phyloP scores from a whole-genome alignment of 2,329 filamentous ascomycete genomes.

The Hypomyces perniciosus region DNA sequence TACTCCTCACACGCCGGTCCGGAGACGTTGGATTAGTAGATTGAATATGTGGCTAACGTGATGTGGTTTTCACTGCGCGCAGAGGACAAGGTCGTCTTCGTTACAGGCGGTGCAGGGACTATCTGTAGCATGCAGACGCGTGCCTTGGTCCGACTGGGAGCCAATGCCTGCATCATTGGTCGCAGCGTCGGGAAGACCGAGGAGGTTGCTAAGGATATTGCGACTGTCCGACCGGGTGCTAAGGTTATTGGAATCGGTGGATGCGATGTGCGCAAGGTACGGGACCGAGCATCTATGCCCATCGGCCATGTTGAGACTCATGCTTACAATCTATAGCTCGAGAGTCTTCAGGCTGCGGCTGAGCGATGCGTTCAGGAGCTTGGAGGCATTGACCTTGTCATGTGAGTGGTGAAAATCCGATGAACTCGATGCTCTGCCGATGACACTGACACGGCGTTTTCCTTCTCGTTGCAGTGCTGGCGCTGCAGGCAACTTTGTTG shows the following conservation, averaged over 20 bases:
- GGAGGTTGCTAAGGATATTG: constrained; percentile 71
- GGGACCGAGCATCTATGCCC: constrained; percentile 12
- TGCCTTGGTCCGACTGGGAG: constrained; percentile 84
- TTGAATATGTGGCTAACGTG: background rate
- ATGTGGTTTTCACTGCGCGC: background rate
- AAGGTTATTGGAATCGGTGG: constrained; percentile 83
- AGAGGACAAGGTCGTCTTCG: constrained; percentile 88
- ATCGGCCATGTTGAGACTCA: background rate
- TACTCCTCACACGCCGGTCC: background rate
- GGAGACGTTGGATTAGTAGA: background rate
- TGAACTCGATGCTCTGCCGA: background rate
- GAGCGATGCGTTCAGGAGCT: constrained; percentile 76
- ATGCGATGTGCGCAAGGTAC: constrained; percentile 67
- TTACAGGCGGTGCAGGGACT: constrained; percentile 86
- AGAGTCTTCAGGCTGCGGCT: constrained; percentile 55
- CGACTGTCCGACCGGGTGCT: constrained; percentile 67
- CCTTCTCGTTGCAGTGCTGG: constrained; percentile 59
- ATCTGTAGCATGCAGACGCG: constrained; percentile 94
- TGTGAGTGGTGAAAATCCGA: constrained; percentile 53
- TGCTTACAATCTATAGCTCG: constrained; percentile 17
- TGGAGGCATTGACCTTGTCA: constrained; percentile 85
- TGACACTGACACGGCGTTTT: background rate
- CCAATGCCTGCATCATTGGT: constrained; percentile 89
- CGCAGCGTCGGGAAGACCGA: constrained; percentile 87
- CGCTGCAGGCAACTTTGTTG: constrained; percentile 92